Base-by-base conservation (phyloP, 208 protist species). In the Borovskyia barvae region DNA sequence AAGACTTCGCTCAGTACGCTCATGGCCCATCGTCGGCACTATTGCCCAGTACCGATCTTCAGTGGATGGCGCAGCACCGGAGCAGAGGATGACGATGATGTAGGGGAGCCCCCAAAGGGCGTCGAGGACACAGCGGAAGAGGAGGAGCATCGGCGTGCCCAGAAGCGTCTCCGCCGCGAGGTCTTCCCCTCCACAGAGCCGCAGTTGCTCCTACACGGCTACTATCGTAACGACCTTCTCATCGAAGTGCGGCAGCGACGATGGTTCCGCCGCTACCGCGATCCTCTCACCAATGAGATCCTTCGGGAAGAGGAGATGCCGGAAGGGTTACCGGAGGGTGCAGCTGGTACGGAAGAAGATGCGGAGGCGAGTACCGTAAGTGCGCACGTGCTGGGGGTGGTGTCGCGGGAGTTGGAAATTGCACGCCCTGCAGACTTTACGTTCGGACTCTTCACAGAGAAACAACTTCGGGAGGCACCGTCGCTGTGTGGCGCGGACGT, bases 141-240 rank as follows among this genome's bases (percentile, higher is more conserved):
- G n/a, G 50, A 15, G 32, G 49, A 19, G 22, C 12, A 25, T 41
- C 26, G 24, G 37, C 22, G 12, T 5, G 40, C 20, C 3, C 39
- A 36, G 36, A 54, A 72, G 58, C 56, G 46, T 11, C 58, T 33
- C 12, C 66, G 68, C 9, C 70, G 66, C 17, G 79, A 87, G 15
- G 75, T 82, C n/a, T 93, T 93, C 46, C 75, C 81, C 22, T 88
- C 81, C 3, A 77, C 67, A 17, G 63, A 77, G 52, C 87, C 87
- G 30, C 87, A 94, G 59, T 30, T 94, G 37, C 54, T 92, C 17
- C 28, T 90, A 7, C 55, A 84, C 7, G 80, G 75, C 5, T 91
- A 82, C 50, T 85, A 78, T 46, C 72, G 87, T 28, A 94, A 94
- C 51, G 87, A 94, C 56, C 25, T 86, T 17, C 59, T 94, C 19